Conservation (phyloP, 345 rosid species). For the Lenwebbia sp. region DNA sequence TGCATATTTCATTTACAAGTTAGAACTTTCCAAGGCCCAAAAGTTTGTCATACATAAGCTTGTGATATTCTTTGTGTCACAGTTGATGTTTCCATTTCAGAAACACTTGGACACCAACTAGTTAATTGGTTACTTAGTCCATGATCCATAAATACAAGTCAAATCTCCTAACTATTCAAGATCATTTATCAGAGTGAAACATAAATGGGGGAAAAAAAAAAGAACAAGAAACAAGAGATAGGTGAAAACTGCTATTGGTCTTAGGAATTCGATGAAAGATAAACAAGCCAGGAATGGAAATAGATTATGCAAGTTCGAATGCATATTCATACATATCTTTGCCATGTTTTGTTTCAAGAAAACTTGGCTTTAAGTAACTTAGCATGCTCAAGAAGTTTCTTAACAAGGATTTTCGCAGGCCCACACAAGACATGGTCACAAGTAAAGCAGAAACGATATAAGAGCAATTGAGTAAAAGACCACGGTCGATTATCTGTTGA, state of each 20-base stretch:
- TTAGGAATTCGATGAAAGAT: not conserved
- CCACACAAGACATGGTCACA: too few relatives aligned
- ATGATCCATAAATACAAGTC: not conserved
- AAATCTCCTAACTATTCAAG: not conserved
- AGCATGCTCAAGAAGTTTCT: too few relatives aligned
- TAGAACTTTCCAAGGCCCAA: not conserved
- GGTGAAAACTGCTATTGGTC: not conserved
- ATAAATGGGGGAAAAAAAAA: not conserved
- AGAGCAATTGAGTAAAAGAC: not conserved
- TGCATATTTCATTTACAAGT: constrained; percentile 6
- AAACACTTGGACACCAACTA: not conserved
- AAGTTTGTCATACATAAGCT: not conserved
- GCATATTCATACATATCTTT: too few relatives aligned
- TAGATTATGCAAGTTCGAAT: too few relatives aligned
- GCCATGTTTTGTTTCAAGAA: too few relatives aligned
- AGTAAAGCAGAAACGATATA: not conserved
- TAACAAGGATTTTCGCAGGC: too few relatives aligned
- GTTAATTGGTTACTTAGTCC: not conserved
- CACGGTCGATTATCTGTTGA: not conserved
- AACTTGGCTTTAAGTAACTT: too few relatives aligned
- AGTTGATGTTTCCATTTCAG: not conserved
- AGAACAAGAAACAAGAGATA: not conserved
- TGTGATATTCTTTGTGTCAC: not conserved
- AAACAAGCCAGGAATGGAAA: not conserved
- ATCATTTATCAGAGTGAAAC: not conserved